Evolutionary conservation across 306 rosid species (phyloP), one percentile per base, ranked within the genome.

Genomic region (Cicer pinnatifidum): DNA sequence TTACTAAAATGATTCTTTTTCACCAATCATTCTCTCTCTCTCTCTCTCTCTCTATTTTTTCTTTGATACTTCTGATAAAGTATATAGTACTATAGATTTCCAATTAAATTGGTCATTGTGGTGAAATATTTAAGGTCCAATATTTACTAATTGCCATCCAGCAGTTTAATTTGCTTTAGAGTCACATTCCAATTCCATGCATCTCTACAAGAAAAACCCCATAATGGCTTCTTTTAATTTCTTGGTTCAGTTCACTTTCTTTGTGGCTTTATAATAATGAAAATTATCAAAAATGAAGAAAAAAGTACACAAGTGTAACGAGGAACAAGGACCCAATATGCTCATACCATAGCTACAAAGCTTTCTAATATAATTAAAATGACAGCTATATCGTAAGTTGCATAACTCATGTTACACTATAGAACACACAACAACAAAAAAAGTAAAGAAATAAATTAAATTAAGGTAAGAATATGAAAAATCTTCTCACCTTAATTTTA

Each of bases 391-490:
- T 3, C 5, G 4, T 28, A 28, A 28, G 5, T 28, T 28, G 69
- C 37, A 44, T 44, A 43, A 66, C 71, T 45, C 10, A 5, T 65
- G 53, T 65, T 65, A 65, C 71, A 65, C 53, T 41, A 20, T 45
- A 53, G 17, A 67, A 39, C 17, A 74, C 9, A 11, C 40, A 58
- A 28, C 20, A 59, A 73, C 15, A 71, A 16, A 35, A 16, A 35
- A 79, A 69, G 47, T n/a, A 50, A 79, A 48, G 37, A 40, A 65
- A 3, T 28, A 47, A 45, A 59, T 43, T 1, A 59, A 50, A 80
- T 74, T n/a, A 53, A 82, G 78, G 69, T 65, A 72, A 72, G 75
- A 72, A 78, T 50, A 68, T 61, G 51, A 51, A 53, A 76, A 72
- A 40, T 58, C 73, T 72, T 73, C 78, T 41, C 52, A 63, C 67